These are phyloP conservation scores for Calophaca sinica DNA, from an alignment of 306 rosid species.

Conservation along the genomic window DNA sequence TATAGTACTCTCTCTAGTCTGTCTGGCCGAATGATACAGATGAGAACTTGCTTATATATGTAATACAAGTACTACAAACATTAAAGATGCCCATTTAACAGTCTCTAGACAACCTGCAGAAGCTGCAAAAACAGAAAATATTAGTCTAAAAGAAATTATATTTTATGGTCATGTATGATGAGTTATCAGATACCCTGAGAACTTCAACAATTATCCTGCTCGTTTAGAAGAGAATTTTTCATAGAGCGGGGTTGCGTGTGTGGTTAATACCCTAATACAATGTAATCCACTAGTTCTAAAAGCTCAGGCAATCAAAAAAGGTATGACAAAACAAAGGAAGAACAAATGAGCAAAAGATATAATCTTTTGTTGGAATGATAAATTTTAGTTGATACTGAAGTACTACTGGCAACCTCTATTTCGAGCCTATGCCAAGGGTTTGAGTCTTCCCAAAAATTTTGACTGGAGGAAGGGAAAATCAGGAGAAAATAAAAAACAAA, in stretches of 20 bases:
- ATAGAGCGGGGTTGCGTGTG: neutral
- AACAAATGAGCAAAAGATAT: constrained; percentile 10
- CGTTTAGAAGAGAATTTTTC: neutral
- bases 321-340: neutral
- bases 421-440: neutral
- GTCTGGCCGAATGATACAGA: constrained; percentile 46
- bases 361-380: neutral
- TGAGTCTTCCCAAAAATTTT: constrained; percentile 4
- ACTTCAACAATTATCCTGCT: neutral
- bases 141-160: constrained; percentile 14
- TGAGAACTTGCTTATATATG: constrained; percentile 55
- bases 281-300: neutral
- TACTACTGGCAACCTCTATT: constrained; percentile 6
- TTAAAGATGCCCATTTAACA: constrained; percentile 48
- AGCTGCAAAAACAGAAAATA: constrained; percentile 59
- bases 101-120: constrained; percentile 54
- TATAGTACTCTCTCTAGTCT: constrained; percentile 52
- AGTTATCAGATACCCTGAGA: neutral
- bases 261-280: neutral
- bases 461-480: neutral
- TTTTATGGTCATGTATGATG: neutral
- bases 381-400: neutral
- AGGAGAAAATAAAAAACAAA: neutral
- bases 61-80: constrained; percentile 55
- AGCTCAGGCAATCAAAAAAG: constrained; percentile 1